Conservation (phyloP, 345 rosid genomes). For the Trapa incisa region DNA sequence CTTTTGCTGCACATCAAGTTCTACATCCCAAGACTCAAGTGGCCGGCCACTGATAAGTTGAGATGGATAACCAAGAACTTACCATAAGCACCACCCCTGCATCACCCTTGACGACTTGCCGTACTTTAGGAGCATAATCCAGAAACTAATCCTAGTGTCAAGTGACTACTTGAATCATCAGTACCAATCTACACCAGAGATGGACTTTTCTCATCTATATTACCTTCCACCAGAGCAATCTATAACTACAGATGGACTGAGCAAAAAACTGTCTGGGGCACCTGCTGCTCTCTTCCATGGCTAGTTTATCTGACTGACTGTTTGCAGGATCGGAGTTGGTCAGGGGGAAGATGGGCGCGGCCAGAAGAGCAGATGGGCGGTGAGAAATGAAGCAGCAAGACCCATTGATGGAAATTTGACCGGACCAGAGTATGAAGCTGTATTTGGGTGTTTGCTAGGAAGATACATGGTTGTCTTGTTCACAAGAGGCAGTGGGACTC, state of each 20-base stretch:
- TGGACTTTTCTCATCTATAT: not conserved
- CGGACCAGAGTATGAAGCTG: conserved; percentile 29
- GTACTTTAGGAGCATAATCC: not conserved
- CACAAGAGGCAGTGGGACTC: conserved; percentile 58
- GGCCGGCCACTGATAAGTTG: not conserved
- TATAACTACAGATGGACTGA: not conserved
- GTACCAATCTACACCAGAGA: not conserved
- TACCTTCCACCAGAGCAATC: not conserved
- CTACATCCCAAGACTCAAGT: not conserved
- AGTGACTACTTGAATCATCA: not conserved
- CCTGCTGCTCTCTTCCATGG: not conserved
- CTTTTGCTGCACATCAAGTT: not conserved
- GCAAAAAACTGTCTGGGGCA: not conserved
- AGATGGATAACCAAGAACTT: not conserved
- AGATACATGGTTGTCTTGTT: conserved; percentile 65
- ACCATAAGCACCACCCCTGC: not conserved
- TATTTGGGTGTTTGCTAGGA: conserved; percentile 17
- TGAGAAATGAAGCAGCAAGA: conserved; percentile 13
- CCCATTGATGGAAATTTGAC: conserved; percentile 11
- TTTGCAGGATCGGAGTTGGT: conserved; percentile 23
- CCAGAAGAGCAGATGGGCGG: conserved; percentile 17
- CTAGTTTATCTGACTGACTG: conserved; percentile 22
- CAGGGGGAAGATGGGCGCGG: conserved; percentile 12
- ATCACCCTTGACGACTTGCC: not conserved
- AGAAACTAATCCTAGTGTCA: not conserved